phyloP scores from a whole-genome alignment of 2,329 filamentous ascomycete genomes.

The Beauveria australis region DNA sequence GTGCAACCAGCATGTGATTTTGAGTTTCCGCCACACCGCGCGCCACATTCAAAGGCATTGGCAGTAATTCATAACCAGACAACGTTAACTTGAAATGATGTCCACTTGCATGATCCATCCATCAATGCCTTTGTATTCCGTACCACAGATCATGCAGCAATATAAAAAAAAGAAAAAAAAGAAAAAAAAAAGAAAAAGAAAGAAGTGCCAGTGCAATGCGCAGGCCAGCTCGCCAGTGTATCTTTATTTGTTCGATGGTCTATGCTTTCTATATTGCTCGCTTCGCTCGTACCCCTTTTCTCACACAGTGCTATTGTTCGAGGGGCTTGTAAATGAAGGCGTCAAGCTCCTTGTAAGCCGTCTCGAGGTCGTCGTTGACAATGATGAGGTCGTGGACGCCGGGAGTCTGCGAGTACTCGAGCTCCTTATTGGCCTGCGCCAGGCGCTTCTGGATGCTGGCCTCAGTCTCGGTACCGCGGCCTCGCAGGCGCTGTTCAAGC shows the following conservation, averaged over 20 bases:
- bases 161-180: not conserved
- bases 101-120: not conserved
- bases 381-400: slow-evolving; percentile 40
- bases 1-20: slow-evolving; percentile 10
- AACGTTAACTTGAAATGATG: not conserved
- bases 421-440: slow-evolving; percentile 62
- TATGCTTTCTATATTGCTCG: not conserved
- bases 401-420: slow-evolving; percentile 61
- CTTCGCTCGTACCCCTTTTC: not conserved
- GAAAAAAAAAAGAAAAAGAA: not conserved
- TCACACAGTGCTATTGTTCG: not conserved
- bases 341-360: slow-evolving; percentile 45
- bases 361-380: slow-evolving; percentile 37
- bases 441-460: slow-evolving; percentile 62
- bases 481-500: slow-evolving; percentile 66
- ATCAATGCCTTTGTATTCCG: too few relatives aligned
- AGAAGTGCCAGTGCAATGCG: not conserved
- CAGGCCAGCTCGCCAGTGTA: not conserved
- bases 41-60: slow-evolving; percentile 12
- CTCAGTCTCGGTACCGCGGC: slow-evolving; percentile 71
- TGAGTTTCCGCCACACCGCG: not conserved
- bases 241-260: not conserved
- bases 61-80: not conserved
- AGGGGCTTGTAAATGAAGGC: slow-evolving; percentile 34
- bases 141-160: too few relatives aligned